A percentile compares a stretch with the other conserved stretches of the same genome.
Evolutionary conservation across 1,284 basidiomycete species (phyloP).

Genomic region (Leccinum subrobustum): DNA sequence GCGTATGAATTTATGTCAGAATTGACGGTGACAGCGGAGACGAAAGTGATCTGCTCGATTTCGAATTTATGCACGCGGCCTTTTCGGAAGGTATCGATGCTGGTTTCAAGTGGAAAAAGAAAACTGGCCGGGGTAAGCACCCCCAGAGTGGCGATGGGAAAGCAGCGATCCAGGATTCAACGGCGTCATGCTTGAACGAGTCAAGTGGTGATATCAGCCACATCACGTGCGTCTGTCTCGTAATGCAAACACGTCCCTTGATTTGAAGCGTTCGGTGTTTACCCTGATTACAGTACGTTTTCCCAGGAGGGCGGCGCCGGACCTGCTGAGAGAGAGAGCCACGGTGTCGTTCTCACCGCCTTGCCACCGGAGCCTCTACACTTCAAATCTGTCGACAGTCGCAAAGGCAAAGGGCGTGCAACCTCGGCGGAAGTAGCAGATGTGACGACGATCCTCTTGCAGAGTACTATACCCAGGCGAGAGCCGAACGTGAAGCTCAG

Average conservation of each 20-base stretch:
- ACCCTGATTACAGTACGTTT: conserved; percentile 33
- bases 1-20: too few species aligned
- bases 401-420: conserved; percentile 3
- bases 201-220: conserved; percentile 34
- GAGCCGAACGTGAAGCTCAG: conserved; percentile 42
- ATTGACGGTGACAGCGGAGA: conserved; percentile 3
- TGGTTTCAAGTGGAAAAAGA: conserved; percentile 28
- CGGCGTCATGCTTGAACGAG: conserved; percentile 1
- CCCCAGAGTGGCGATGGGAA: not conserved
- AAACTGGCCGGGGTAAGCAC: conserved; percentile 1
- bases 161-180: not conserved
- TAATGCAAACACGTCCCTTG: not conserved
- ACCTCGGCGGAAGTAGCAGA: conserved; percentile 1
- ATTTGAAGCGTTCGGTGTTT: not conserved
- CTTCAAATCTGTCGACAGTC: conserved; percentile 13
- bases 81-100: conserved; percentile 49
- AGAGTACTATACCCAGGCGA: conserved; percentile 59
- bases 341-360: conserved; percentile 13
- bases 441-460: conserved; percentile 54
- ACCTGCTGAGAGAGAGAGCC: not conserved
- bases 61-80: conserved; percentile 45
- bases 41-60: conserved; percentile 27
- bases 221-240: conserved; percentile 37
- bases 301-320: conserved; percentile 23
- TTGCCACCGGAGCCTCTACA: conserved; percentile 30